Percentiles rank a stretch among this genome's conserved stretches.
Evolutionary conservation across 345 rosid species (phyloP).

Genomic region (Eucalyptus tenuipes): DNA sequence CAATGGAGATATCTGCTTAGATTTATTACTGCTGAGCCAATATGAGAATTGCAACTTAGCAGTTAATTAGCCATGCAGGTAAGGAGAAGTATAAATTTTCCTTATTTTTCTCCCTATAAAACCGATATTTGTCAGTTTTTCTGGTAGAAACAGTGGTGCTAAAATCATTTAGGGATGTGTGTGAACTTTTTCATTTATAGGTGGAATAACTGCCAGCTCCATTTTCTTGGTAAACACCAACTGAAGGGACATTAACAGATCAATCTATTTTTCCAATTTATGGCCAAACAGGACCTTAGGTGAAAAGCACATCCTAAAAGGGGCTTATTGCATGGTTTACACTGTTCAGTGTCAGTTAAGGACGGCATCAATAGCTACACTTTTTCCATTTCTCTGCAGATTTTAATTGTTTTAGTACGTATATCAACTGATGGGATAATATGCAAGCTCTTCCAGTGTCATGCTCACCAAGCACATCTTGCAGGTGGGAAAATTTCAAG

Average conservation of each 20-base stretch:
- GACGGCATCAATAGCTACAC: background rate
- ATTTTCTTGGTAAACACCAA: background rate
- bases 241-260: background rate
- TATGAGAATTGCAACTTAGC: background rate
- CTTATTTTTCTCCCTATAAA: background rate
- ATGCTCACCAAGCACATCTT: background rate
- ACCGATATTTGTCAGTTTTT: background rate
- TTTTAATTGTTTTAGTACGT: background rate
- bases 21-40: background rate
- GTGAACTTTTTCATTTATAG: background rate
- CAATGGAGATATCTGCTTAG: background rate
- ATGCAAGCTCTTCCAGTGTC: background rate
- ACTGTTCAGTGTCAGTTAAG: background rate
- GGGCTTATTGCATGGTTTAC: background rate
- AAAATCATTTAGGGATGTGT: background rate
- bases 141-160: background rate
- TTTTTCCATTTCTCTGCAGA: background rate
- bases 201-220: background rate
- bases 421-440: background rate
- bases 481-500: slow-evolving; percentile 82
- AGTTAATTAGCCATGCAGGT: background rate
- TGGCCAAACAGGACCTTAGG: background rate
- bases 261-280: background rate
- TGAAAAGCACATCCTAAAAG: background rate
- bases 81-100: background rate